Percentiles rank a stretch among this genome's conserved stretches.
Conservation (phyloP, 2,329 filamentous ascomycete genomes). For the Camillea tinctor region DNA sequence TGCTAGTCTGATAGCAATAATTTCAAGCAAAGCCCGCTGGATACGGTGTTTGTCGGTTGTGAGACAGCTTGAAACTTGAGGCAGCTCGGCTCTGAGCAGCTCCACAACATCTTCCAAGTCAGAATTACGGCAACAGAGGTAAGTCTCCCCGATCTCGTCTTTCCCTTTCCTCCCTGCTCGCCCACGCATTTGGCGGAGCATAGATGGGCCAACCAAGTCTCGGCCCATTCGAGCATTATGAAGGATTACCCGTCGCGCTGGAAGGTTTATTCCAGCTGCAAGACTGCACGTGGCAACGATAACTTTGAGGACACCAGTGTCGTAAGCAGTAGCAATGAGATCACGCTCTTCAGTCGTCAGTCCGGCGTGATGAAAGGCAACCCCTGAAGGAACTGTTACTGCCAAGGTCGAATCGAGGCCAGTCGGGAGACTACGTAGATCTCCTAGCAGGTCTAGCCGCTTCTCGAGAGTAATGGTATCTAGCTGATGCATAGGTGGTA, state of each 20-base stretch:
- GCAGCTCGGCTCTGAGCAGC: slow-evolving; percentile 70
- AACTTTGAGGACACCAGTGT: slow-evolving; percentile 64
- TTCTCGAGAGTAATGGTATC: slow-evolving; percentile 51
- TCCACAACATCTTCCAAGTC: slow-evolving; percentile 70
- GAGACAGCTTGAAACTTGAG: slow-evolving; percentile 67
- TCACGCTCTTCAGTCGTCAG: slow-evolving; percentile 75
- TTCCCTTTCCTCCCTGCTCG: slow-evolving; percentile 77
- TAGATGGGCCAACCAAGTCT: slow-evolving; percentile 73
- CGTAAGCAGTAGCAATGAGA: slow-evolving; percentile 68
- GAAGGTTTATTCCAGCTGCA: slow-evolving; percentile 78
- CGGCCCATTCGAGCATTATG: slow-evolving; percentile 75
- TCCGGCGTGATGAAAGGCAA: slow-evolving; percentile 71
- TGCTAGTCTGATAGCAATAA: slow-evolving; percentile 66
- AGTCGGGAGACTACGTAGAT: slow-evolving; percentile 63
- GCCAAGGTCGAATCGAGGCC: slow-evolving; percentile 66
- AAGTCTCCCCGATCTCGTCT: slow-evolving; percentile 74
- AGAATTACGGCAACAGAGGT: slow-evolving; percentile 66
- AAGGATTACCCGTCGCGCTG: slow-evolving; percentile 69
- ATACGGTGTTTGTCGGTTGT: slow-evolving; percentile 66
- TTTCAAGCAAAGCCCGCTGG: slow-evolving; percentile 71
- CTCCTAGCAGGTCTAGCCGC: slow-evolving; percentile 62
- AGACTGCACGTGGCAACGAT: slow-evolving; percentile 77
- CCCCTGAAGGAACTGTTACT: slow-evolving; percentile 63
- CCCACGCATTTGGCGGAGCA: slow-evolving; percentile 80
- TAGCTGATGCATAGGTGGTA: slow-evolving; percentile 52